Conservation (phyloP, 257 asterid genomes). For the Solanum boliviense region DNA sequence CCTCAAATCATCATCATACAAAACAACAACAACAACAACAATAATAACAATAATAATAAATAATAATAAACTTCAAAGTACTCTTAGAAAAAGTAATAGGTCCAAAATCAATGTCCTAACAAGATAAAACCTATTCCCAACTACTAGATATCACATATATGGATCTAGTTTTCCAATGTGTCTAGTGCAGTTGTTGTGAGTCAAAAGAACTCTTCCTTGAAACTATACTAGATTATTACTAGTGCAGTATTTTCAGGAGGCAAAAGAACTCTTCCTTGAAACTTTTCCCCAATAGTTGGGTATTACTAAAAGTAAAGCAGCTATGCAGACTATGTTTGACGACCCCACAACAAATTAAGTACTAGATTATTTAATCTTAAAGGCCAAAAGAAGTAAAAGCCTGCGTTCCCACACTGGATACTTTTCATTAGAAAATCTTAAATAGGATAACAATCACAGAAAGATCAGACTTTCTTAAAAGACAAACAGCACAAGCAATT, state of each 20-base stretch:
- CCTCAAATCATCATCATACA: not conserved
- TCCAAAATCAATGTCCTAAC: not conserved
- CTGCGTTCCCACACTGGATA: not conserved
- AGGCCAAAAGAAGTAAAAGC: not conserved
- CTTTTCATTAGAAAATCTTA: not conserved
- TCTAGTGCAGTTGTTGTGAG: not conserved
- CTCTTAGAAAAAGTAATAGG: not conserved
- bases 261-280: not conserved
- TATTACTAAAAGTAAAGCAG: not conserved
- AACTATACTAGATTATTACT: too few species aligned
- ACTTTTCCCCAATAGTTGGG: not conserved
- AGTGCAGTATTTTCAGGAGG: not conserved
- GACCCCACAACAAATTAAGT: not conserved
- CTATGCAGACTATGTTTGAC: not conserved
- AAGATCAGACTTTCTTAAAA: not conserved
- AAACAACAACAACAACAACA: not conserved
- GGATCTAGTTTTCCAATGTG: not conserved
- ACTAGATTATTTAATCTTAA: not conserved
- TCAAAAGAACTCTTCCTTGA: not conserved
- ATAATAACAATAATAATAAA: too few species aligned
- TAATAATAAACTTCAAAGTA: not conserved
- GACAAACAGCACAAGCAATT: not conserved
- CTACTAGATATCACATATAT: not conserved
- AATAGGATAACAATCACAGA: not conserved
- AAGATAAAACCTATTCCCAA: not conserved